Percentiles rank a stretch among this genome's conserved stretches.
Evolutionary conservation across 768 basidiomycete species (phyloP).

Genomic region (Obba rivulosa): DNA sequence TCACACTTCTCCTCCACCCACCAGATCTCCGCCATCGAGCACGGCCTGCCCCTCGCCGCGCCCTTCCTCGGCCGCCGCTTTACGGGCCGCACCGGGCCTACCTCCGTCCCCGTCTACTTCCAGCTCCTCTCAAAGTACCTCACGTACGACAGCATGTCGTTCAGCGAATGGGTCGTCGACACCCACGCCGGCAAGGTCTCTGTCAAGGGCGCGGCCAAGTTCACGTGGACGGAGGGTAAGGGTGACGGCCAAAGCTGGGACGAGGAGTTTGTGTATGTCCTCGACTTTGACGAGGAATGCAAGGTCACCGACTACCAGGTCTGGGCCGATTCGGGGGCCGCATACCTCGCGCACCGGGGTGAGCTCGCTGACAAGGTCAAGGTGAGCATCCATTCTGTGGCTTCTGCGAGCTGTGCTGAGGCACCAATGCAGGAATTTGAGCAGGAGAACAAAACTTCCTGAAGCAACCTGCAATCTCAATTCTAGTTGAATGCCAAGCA

Average conservation of each 20-base stretch:
- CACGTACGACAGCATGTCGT: constrained; percentile 46
- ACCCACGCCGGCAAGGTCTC: constrained; percentile 43
- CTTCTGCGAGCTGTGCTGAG: no score
- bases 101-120: constrained; percentile 44
- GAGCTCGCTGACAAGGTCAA: constrained; percentile 27
- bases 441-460: no score
- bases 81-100: constrained; percentile 31
- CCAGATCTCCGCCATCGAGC: constrained; percentile 42
- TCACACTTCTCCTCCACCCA: constrained; percentile 45
- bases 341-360: constrained; percentile 55
- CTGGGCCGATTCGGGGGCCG: constrained; percentile 65
- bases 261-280: constrained; percentile 53
- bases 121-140: constrained; percentile 39
- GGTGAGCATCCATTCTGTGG: constrained; percentile 2
- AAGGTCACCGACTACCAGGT: constrained; percentile 59
- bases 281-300: constrained; percentile 53
- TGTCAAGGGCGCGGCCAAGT: constrained; percentile 47
- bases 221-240: constrained; percentile 42
- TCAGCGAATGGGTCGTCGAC: constrained; percentile 54
- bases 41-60: constrained; percentile 48
- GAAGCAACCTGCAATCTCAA: no score
- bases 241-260: constrained; percentile 51
- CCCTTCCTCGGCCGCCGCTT: constrained; percentile 57
- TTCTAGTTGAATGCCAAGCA: no score
- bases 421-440: no score